phyloP scores from a whole-genome alignment of 1,284 basidiomycete species.

The Melanopsichium pennsylvanicum region DNA sequence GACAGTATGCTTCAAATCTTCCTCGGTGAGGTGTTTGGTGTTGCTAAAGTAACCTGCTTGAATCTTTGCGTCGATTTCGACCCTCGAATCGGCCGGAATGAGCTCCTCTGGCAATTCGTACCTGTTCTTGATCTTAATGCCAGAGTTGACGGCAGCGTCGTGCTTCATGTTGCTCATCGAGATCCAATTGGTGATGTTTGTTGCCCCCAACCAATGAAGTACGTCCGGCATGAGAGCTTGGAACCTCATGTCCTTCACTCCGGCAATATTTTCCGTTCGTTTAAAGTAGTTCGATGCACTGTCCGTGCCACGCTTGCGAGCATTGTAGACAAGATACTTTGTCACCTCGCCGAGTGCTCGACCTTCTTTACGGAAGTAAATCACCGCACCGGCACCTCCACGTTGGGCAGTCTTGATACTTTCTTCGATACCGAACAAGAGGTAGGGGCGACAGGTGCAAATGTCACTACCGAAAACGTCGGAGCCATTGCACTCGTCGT shows the following conservation, averaged over 20 bases:
- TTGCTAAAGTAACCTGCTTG: slow-evolving; percentile 73
- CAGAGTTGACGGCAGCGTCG: slow-evolving; percentile 78
- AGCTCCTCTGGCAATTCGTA: slow-evolving; percentile 61
- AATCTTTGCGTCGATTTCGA: slow-evolving; percentile 70
- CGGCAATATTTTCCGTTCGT: slow-evolving; percentile 88
- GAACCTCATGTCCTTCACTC: slow-evolving; percentile 72
- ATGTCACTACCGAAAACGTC: slow-evolving; percentile 85
- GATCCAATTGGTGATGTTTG: slow-evolving; percentile 67
- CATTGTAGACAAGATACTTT: slow-evolving; percentile 78
- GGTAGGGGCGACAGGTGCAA: slow-evolving; percentile 92
- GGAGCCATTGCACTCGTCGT: slow-evolving; percentile 89
- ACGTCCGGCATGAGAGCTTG: slow-evolving; percentile 91
- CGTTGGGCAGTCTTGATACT: slow-evolving; percentile 85
- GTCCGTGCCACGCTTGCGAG: slow-evolving; percentile 92
- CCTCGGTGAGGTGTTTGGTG: slow-evolving; percentile 46
- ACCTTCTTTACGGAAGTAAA: slow-evolving; percentile 95
- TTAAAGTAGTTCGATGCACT: slow-evolving; percentile 92
- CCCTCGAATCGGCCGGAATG: slow-evolving; percentile 51
- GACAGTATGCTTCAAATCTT: slow-evolving; percentile 69
- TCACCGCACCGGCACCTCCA: slow-evolving; percentile 88
- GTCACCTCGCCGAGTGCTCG: slow-evolving; percentile 85
- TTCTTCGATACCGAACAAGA: slow-evolving; percentile 91
- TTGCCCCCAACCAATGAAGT: slow-evolving; percentile 68
- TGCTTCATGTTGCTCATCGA: slow-evolving; percentile 97
- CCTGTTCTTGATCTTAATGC: slow-evolving; percentile 77